Base-by-base conservation (phyloP, 192 early-diverging fungal genomes). In the Dispira simplex region DNA sequence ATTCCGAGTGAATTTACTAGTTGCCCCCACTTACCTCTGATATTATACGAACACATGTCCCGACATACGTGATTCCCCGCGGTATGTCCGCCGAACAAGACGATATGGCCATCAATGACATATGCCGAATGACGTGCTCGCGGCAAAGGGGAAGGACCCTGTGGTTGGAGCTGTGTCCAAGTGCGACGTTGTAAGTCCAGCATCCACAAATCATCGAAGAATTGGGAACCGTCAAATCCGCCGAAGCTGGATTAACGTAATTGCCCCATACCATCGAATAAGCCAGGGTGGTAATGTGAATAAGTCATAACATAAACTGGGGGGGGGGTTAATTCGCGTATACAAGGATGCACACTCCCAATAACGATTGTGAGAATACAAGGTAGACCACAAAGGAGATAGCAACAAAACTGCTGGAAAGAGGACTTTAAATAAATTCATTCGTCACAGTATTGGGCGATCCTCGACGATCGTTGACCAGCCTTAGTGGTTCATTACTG, bases 171-270 rank as follows among this genome's bases (percentile, higher is more conserved):
- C 63, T 60, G 46, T 32, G 58, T 28, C 77, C 77, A 78, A 44
- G 60, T 60, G 28, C 64, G 54, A 20, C 62, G 64, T 46, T 67
- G 67, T 46, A 75, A 26, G 47, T 68, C 66, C 44, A 71, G 71
- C 20, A 63, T 56, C 77, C 77, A 78, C 69, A 78, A 64, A 64
- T 78, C 77, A 53, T 78, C 75, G 64, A 68, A 75, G 68, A 71
- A 78, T 23, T 56, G 49, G 46, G 70, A 68, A 66, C 71, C 65
- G 58, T 75, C 64, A 66, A 70, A 75, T 11, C 77, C 77, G 26
- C 77, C 77, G 57, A 78, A 78, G 43, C 74, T 68, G 39, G 70
- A 77, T 28, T 75, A 65, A 67, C 67, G 49, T 23, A 23, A 8
- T 4, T 4, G 49, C 4, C 1, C 4, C 49, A 18, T 20, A 18